Conservation (phyloP, 768 basidiomycete genomes). For the Cubamyces lactineus region DNA sequence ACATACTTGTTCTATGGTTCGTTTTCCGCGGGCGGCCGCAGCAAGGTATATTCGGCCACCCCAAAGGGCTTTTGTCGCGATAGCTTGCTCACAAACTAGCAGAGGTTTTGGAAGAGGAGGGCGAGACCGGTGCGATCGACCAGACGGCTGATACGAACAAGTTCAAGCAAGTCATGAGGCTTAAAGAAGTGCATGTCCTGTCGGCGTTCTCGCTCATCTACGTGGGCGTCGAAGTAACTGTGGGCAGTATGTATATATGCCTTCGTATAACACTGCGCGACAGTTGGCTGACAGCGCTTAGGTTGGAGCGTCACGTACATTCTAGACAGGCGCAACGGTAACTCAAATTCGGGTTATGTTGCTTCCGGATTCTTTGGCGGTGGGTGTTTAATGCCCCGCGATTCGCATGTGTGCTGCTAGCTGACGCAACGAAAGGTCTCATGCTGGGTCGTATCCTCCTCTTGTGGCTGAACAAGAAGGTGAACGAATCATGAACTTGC, state of each 20-base stretch:
- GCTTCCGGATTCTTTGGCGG: slow-evolving; percentile 48
- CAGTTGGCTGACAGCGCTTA: slow-evolving; percentile 1
- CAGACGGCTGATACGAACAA: slow-evolving; percentile 34
- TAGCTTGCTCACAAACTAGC: too few species aligned
- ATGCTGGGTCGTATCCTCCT: slow-evolving; percentile 31
- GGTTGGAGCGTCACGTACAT: slow-evolving; percentile 53
- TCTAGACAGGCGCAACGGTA: slow-evolving; percentile 42
- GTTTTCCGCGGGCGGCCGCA: slow-evolving; percentile 36
- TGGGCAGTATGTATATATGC: slow-evolving; percentile 38
- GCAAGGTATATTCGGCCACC: too few species aligned
- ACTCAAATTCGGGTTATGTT: slow-evolving; percentile 44
- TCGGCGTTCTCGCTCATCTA: slow-evolving; percentile 46
- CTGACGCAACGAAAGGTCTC: slow-evolving; percentile 19
- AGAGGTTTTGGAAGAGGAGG: slow-evolving; percentile 35
- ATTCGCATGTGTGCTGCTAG: too few species aligned
- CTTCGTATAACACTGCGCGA: too few species aligned
- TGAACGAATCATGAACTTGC: background rate
- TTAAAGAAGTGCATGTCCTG: slow-evolving; percentile 42
- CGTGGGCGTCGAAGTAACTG: slow-evolving; percentile 46
- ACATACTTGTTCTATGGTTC: slow-evolving; percentile 17
- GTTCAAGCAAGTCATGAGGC: slow-evolving; percentile 39
- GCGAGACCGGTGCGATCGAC: slow-evolving; percentile 31
- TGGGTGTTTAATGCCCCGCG: background rate
- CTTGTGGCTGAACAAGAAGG: slow-evolving; percentile 33
- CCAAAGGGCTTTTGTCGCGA: too few species aligned